Percentiles rank a stretch among this genome's conserved stretches.
Evolutionary conservation across 805 yeast species (phyloP).

Genomic region (Hermanozyma aechmeae): DNA sequence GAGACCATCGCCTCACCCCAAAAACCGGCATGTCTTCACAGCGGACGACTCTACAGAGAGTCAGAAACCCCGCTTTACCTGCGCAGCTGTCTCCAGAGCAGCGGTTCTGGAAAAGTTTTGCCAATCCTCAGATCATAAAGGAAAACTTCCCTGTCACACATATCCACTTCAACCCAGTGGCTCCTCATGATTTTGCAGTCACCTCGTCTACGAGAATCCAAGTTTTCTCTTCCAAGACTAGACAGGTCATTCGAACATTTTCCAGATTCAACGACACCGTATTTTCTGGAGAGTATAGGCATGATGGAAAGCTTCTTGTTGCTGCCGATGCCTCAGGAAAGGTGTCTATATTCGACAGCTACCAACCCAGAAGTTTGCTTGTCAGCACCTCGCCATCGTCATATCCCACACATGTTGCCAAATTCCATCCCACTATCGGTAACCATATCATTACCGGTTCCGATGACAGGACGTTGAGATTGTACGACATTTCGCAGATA

Average conservation of each 20-base stretch:
- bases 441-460: conserved; percentile 80
- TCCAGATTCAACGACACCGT: conserved; percentile 86
- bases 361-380: conserved; percentile 66
- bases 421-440: conserved; percentile 71
- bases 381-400: conserved; percentile 76
- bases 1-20: too few relatives aligned
- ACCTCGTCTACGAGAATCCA: conserved; percentile 89
- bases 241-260: conserved; percentile 83
- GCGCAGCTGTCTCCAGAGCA: conserved; percentile 86
- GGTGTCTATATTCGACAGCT: conserved; percentile 83
- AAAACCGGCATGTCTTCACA: conserved; percentile 87
- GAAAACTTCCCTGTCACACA: conserved; percentile 90
- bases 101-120: conserved; percentile 84
- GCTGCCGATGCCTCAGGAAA: conserved; percentile 95
- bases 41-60: conserved; percentile 53
- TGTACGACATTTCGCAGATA: conserved; percentile 80
- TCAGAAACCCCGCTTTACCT: conserved; percentile 69
- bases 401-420: conserved; percentile 89
- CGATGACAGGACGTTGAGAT: conserved; percentile 79
- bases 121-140: conserved; percentile 79
- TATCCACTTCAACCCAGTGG: conserved; percentile 74
- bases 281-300: conserved; percentile 82
- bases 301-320: conserved; percentile 82
- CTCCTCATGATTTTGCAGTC: conserved; percentile 89
- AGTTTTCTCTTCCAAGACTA: conserved; percentile 85